phyloP scores from a whole-genome alignment of 2,329 filamentous ascomycete genomes.

The Microdochium paspali region DNA sequence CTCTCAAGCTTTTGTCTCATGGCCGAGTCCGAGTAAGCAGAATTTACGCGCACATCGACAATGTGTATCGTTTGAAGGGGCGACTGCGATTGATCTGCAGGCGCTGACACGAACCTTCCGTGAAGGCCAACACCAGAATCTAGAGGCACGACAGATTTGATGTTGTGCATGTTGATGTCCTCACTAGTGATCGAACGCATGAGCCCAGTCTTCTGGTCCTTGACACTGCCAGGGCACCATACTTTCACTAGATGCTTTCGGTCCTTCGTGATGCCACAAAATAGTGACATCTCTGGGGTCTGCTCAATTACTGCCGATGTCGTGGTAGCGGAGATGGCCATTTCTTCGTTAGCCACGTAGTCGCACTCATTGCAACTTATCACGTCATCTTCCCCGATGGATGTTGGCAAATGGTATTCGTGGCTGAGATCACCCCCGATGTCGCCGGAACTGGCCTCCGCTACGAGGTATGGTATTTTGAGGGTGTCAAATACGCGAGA shows the following conservation, averaged over 20 bases:
- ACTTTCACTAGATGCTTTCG: conserved; percentile 58
- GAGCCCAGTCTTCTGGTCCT: conserved; percentile 8
- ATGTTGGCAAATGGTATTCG: conserved; percentile 79
- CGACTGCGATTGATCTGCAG: conserved; percentile 1
- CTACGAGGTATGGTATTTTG: conserved; percentile 73
- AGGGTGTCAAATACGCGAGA: conserved; percentile 70
- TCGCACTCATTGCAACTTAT: conserved; percentile 65
- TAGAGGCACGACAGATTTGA: conserved; percentile 58
- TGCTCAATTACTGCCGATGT: neutral
- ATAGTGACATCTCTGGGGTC: conserved; percentile 23
- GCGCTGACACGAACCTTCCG: neutral
- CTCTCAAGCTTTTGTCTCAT: neutral
- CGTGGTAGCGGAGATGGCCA: conserved; percentile 29
- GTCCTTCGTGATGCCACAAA: conserved; percentile 60
- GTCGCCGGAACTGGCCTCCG: conserved; percentile 86
- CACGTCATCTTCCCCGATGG: conserved; percentile 77
- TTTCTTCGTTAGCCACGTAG: conserved; percentile 79
- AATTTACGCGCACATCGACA: conserved; percentile 20
- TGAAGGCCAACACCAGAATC: conserved; percentile 52
- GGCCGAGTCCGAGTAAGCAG: conserved; percentile 5
- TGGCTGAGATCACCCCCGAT: conserved; percentile 93
- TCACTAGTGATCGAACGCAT: neutral
- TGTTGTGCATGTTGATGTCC: conserved; percentile 39
- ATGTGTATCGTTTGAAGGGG: conserved; percentile 14
- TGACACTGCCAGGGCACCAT: conserved; percentile 41